phyloP scores from a whole-genome alignment of 441 rosid species.

The Populus tomentosa region DNA sequence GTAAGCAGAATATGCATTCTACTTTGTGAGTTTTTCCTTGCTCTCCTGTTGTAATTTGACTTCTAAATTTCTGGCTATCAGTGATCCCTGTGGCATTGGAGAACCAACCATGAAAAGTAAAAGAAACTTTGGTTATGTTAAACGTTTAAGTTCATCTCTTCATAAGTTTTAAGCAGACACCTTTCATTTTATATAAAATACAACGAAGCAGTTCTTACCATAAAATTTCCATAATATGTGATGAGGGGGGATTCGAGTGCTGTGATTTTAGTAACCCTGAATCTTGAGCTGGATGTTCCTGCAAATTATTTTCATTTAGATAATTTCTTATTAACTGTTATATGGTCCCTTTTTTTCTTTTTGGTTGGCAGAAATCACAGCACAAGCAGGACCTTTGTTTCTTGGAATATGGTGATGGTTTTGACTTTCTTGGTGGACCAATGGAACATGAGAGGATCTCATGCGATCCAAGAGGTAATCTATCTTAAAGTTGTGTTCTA shows the following conservation, averaged over 20 bases:
- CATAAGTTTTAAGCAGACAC: neutral
- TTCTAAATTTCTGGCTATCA: neutral
- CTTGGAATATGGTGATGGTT: slow-evolving; percentile 57
- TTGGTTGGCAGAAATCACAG: slow-evolving; percentile 77
- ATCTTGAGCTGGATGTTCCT: neutral
- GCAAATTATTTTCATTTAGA: neutral
- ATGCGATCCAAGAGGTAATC: slow-evolving; percentile 63
- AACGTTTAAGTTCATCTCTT: neutral
- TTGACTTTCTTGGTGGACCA: slow-evolving; percentile 62
- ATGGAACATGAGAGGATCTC: slow-evolving; percentile 62
- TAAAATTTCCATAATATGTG: neutral
- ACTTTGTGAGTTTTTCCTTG: neutral
- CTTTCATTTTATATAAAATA: neutral
- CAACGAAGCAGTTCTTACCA: neutral
- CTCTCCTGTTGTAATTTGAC: neutral
- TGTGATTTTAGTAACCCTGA: neutral
- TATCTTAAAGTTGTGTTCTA: neutral
- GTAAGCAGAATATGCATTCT: neutral
- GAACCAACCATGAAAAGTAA: neutral
- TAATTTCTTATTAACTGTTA: neutral
- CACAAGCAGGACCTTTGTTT: slow-evolving; percentile 51
- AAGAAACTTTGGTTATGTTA: neutral
- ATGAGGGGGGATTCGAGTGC: neutral
- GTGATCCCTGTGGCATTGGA: neutral
- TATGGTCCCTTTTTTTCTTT: slow-evolving; percentile 29